Evolutionary conservation across 768 basidiomycete species (phyloP).

Genomic region (Mycena sanguinolenta): DNA sequence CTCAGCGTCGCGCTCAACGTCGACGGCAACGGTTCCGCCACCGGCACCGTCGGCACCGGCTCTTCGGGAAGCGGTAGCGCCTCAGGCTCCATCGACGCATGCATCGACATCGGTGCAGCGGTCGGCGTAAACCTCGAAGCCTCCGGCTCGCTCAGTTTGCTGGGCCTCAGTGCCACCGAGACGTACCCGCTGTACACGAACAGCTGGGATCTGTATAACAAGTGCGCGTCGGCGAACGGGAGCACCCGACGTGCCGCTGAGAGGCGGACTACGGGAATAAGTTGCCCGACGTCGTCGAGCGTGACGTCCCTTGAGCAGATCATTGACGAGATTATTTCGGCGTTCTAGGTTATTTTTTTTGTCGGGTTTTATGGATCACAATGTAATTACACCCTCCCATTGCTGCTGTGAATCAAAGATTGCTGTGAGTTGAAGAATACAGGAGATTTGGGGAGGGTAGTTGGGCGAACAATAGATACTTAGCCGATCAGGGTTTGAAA

Average conservation of each 20-base stretch:
- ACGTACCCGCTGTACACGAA: constrained; percentile 21
- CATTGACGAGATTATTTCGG: constrained; percentile 24
- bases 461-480: too few relatives aligned
- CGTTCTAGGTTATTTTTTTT: not conserved
- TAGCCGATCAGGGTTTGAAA: too few relatives aligned
- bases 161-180: not conserved
- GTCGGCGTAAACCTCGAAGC: constrained; percentile 22
- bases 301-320: constrained; percentile 23
- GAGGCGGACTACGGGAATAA: not conserved
- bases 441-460: too few relatives aligned
- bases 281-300: constrained; percentile 13
- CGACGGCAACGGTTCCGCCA: not conserved
- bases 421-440: too few relatives aligned
- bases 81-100: not conserved
- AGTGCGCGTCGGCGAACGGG: constrained; percentile 9
- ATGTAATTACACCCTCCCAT: too few relatives aligned
- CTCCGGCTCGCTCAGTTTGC: not conserved
- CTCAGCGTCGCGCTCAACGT: not conserved
- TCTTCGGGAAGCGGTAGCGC: not conserved
- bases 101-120: constrained; percentile 4
- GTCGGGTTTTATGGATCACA: too few relatives aligned
- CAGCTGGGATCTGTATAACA: constrained; percentile 28
- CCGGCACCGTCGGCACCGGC: too few relatives aligned
- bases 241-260: not conserved
- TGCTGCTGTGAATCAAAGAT: too few relatives aligned